Evolutionary conservation across 805 yeast species (phyloP).

Genomic region (Yamadazyma takamatsuzukensis): DNA sequence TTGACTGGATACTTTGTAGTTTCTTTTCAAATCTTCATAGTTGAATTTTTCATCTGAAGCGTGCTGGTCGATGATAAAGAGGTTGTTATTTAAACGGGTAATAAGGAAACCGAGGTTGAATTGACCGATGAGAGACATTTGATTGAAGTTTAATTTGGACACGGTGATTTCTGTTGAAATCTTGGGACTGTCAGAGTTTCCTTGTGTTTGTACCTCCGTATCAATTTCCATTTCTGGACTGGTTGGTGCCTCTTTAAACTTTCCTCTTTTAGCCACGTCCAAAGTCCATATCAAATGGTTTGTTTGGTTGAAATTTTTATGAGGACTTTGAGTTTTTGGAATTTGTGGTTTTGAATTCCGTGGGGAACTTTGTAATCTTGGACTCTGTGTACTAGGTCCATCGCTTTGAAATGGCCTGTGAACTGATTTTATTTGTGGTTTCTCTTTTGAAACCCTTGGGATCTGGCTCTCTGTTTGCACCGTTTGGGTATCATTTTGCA

Average conservation of each 20-base stretch:
- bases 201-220: neutral
- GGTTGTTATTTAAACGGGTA: conserved; percentile 54
- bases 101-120: conserved; percentile 94
- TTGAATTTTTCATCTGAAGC: conserved; percentile 96
- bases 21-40: conserved; percentile 62
- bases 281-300: too few relatives aligned
- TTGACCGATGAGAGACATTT: conserved; percentile 86
- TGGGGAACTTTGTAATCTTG: too few relatives aligned
- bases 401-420: too few relatives aligned
- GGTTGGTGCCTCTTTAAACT: neutral
- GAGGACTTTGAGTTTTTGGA: too few relatives aligned
- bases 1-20: conserved; percentile 56
- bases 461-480: too few relatives aligned
- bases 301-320: too few relatives aligned
- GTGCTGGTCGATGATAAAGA: conserved; percentile 93
- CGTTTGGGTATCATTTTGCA: conserved; percentile 20
- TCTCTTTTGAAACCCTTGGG: too few relatives aligned
- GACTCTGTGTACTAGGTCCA: too few relatives aligned
- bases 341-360: too few relatives aligned
- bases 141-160: conserved; percentile 64
- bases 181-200: too few relatives aligned
- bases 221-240: neutral
- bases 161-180: conserved; percentile 39
- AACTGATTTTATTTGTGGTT: too few relatives aligned
- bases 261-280: neutral